phyloP scores from a whole-genome alignment of 345 rosid species.

The Stellera chamaejasme region DNA sequence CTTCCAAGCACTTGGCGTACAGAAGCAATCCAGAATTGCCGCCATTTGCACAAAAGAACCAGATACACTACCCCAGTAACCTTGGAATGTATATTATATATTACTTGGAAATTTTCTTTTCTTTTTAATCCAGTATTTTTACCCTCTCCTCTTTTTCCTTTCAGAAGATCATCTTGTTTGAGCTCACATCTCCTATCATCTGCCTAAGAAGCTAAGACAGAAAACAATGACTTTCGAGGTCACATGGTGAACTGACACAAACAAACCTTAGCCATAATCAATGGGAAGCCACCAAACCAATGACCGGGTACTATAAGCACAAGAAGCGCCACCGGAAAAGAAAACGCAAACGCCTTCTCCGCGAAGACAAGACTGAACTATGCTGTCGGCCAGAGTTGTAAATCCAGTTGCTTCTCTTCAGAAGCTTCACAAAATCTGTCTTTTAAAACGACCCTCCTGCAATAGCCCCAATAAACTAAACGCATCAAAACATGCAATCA shows the following conservation, averaged over 20 bases:
- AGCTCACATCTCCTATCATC: slow-evolving; percentile 28
- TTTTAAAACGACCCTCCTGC: slow-evolving; percentile 19
- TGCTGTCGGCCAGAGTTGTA: slow-evolving; percentile 74
- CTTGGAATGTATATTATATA: background rate
- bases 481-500: background rate
- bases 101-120: background rate
- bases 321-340: slow-evolving; percentile 26
- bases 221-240: slow-evolving; percentile 8
- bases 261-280: slow-evolving; percentile 62
- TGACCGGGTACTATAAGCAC: slow-evolving; percentile 15
- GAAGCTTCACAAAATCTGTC: slow-evolving; percentile 32
- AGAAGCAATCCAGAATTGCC: slow-evolving; percentile 47
- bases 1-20: slow-evolving; percentile 21
- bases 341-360: slow-evolving; percentile 31
- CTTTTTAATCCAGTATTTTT: background rate
- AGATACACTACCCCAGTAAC: slow-evolving; percentile 8
- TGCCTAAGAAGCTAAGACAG: slow-evolving; percentile 2
- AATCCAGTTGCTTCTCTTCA: slow-evolving; percentile 39
- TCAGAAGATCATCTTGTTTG: background rate
- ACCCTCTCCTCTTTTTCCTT: background rate
- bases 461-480: slow-evolving; percentile 1
- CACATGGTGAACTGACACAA: slow-evolving; percentile 11
- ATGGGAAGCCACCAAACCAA: slow-evolving; percentile 56
- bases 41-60: slow-evolving; percentile 27
- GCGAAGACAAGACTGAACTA: slow-evolving; percentile 26